These are phyloP conservation scores for Microcera coccophila DNA, from an alignment of 2,329 filamentous ascomycete genomes.

Conservation along the genomic window DNA sequence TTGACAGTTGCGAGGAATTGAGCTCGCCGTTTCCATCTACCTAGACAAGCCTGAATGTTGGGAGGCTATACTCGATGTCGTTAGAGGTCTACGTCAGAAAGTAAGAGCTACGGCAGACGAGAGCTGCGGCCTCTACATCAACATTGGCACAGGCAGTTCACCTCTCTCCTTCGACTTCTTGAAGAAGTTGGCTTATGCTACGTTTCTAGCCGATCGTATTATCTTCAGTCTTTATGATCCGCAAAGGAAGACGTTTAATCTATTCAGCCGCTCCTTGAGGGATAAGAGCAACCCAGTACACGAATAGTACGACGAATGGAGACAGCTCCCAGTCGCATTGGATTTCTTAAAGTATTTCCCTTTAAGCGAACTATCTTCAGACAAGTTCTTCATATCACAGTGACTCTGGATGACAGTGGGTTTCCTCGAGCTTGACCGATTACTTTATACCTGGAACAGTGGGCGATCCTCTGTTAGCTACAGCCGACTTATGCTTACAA, in stretches of 20 bases:
- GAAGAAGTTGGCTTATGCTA: conserved; percentile 12
- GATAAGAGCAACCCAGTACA: not conserved
- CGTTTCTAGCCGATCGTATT: conserved; percentile 13
- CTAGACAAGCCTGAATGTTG: conserved; percentile 11
- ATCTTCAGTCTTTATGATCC: conserved; percentile 14
- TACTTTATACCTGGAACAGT: not conserved
- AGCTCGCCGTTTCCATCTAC: conserved; percentile 13
- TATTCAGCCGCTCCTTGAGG: not conserved
- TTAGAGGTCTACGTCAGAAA: conserved; percentile 11
- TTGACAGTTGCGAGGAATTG: conserved; percentile 4
- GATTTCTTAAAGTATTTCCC: conserved; percentile 14
- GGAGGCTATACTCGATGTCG: conserved; percentile 14
- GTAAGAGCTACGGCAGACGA: conserved; percentile 7
- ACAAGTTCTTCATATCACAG: conserved; percentile 5
- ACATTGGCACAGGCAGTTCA: conserved; percentile 13
- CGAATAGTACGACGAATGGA: not conserved
- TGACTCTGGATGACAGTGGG: conserved; percentile 14
- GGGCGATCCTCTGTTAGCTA: not conserved
- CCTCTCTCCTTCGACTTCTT: conserved; percentile 6
- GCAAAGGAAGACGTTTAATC: not conserved
- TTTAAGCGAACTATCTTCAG: not conserved
- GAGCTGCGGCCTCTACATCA: conserved; percentile 17
- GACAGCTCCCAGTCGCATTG: not conserved
- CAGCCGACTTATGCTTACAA: not conserved
- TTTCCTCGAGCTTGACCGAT: not conserved